Evolutionary conservation across 768 basidiomycete genomes (phyloP).

Genomic region (Panellus pusillus): DNA sequence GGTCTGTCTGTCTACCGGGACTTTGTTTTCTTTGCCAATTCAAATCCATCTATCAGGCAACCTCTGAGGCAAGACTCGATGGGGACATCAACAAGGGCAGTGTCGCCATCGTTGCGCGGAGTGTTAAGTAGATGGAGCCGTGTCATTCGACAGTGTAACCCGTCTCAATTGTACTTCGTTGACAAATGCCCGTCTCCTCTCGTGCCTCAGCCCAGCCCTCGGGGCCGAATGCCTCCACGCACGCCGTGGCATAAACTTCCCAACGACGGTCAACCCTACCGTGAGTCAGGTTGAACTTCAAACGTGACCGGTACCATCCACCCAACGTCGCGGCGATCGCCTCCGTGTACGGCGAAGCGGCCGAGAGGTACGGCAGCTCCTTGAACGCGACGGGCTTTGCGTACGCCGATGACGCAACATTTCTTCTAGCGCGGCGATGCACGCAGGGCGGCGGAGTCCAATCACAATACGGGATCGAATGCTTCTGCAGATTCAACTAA

Average conservation of each 20-base stretch:
- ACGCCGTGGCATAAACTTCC: conserved; percentile 43
- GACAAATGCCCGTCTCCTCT: conserved; percentile 58
- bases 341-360: conserved; percentile 57
- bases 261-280: too few species aligned
- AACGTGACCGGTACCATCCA: conserved; percentile 48
- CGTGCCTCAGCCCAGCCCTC: conserved; percentile 39
- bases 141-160: too few species aligned
- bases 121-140: too few species aligned
- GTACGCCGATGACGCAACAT: conserved; percentile 47
- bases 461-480: too few species aligned
- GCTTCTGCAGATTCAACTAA: too few species aligned
- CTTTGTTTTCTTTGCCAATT: too few species aligned
- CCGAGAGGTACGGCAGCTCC: conserved; percentile 52
- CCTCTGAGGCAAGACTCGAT: too few species aligned
- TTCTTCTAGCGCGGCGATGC: conserved; percentile 34
- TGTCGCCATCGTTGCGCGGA: too few species aligned
- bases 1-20: too few species aligned
- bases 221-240: conserved; percentile 47
- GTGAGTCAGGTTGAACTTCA: conserved; percentile 46
- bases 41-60: too few species aligned
- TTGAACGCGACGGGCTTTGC: conserved; percentile 36
- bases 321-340: conserved; percentile 59
- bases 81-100: too few species aligned
- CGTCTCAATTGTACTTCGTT: too few species aligned
- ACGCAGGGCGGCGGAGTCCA: background rate